Conservation (phyloP, 345 rosid genomes). For the Bruguiera parviflora region DNA sequence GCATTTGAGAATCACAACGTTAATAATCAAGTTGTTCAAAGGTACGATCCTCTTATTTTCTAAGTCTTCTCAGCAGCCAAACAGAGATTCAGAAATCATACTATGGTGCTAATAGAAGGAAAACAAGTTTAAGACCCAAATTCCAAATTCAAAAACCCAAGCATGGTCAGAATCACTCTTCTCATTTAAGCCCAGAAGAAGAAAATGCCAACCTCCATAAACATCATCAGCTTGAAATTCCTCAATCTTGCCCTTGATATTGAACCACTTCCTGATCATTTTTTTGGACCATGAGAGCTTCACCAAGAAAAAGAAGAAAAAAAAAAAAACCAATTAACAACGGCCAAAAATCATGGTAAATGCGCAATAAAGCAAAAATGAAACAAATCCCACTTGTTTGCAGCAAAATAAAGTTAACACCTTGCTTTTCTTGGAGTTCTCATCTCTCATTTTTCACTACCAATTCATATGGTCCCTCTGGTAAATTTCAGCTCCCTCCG, state of each 20-base stretch:
- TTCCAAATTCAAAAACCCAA: neutral
- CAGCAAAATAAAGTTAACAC: conserved; percentile 35
- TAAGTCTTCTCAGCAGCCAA: conserved; percentile 17
- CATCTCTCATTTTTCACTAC: conserved; percentile 75
- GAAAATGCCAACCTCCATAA: conserved; percentile 49
- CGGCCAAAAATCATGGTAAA: neutral
- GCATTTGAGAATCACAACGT: conserved; percentile 10
- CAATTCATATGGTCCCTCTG: conserved; percentile 36
- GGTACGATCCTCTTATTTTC: conserved; percentile 11
- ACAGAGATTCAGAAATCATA: conserved; percentile 3
- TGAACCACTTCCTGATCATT: conserved; percentile 89
- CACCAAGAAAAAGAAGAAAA: conserved; percentile 19
- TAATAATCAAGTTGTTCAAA: conserved; percentile 1
- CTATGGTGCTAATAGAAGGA: neutral
- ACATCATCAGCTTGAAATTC: conserved; percentile 81
- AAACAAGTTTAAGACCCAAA: neutral
- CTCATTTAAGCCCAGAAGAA: conserved; percentile 13
- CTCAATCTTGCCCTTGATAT: conserved; percentile 83
- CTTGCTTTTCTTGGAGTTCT: conserved; percentile 83
- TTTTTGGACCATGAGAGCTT: conserved; percentile 96
- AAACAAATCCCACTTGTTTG: conserved; percentile 8
- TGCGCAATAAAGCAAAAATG: neutral
- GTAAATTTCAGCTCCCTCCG: conserved; percentile 15
- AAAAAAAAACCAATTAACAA: conserved; percentile 8
- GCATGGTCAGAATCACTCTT: neutral